A percentile compares a stretch with the other conserved stretches of the same genome.
Conservation (phyloP, 108 stramenopile species). For the Conticribra guillardii region DNA sequence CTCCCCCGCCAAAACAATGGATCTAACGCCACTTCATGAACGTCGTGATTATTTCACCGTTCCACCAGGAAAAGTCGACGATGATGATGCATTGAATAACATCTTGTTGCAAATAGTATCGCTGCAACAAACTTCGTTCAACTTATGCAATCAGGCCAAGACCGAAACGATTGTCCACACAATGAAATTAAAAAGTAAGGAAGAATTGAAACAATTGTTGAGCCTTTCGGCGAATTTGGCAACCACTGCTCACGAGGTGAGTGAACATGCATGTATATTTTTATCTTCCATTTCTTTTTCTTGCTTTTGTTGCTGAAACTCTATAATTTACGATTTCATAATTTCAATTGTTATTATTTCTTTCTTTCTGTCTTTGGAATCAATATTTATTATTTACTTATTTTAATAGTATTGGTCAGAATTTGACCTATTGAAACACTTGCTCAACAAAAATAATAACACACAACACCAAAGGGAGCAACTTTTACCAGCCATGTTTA, state of each 20-base stretch:
- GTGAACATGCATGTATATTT: neutral
- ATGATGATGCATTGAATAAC: neutral
- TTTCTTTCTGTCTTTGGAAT: too few relatives aligned
- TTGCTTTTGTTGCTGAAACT: neutral
- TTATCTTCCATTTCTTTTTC: neutral
- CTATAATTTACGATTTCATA: neutral
- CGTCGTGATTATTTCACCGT: neutral
- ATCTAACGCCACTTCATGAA: constrained; percentile 38
- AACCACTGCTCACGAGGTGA: constrained; percentile 24
- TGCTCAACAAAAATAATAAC: too few relatives aligned
- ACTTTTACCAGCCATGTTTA: constrained; percentile 59
- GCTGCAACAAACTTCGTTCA: constrained; percentile 17
- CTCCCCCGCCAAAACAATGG: constrained; percentile 70
- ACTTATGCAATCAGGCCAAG: constrained; percentile 27
- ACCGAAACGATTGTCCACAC: constrained; percentile 28
- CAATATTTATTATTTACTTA: too few relatives aligned
- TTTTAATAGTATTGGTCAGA: constrained; percentile 43
- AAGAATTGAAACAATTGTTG: constrained; percentile 56
- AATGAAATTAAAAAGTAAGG: constrained; percentile 49
- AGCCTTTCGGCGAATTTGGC: constrained; percentile 57
- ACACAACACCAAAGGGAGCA: too few relatives aligned
- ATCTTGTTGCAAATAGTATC: neutral
- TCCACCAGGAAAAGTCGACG: neutral
- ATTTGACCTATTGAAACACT: constrained; percentile 10
- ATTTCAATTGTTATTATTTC: neutral